Evolutionary conservation across 805 yeast genomes (phyloP).

Genomic region (Wickerhamomyces hampshirensis): DNA sequence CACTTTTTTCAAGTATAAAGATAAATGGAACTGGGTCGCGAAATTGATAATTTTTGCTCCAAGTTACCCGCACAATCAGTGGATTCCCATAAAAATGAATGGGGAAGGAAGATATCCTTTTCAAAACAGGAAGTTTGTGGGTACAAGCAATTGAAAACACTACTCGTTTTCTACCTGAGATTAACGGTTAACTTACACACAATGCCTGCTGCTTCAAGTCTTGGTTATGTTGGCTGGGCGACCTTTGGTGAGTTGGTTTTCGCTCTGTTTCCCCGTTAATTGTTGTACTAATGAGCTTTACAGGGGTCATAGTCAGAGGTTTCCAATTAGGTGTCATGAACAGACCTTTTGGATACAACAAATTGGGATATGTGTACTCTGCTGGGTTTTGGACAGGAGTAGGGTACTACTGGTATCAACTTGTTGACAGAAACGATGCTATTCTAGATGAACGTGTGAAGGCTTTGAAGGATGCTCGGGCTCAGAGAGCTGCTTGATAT

Average conservation of each 20-base stretch:
- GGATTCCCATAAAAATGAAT: too few relatives aligned
- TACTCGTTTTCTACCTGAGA: too few relatives aligned
- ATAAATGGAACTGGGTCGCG: too few relatives aligned
- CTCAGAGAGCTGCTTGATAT: slow-evolving; percentile 13
- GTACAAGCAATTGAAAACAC: too few relatives aligned
- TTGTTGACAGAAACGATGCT: slow-evolving; percentile 35
- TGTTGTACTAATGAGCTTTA: slow-evolving; percentile 1
- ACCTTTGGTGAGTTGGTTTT: slow-evolving; percentile 28
- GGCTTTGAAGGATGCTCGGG: slow-evolving; percentile 34
- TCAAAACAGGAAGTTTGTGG: too few relatives aligned
- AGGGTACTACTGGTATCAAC: slow-evolving; percentile 34
- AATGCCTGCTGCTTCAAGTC: slow-evolving; percentile 22
- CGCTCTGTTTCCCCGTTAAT: not conserved
- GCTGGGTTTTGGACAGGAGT: slow-evolving; percentile 41
- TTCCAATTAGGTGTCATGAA: slow-evolving; percentile 40
- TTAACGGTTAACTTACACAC: too few relatives aligned
- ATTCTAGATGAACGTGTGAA: slow-evolving; percentile 33
- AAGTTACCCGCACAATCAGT: too few relatives aligned
- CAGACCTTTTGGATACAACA: slow-evolving; percentile 33
- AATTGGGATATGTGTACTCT: slow-evolving; percentile 37
- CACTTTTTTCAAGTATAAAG: too few relatives aligned
- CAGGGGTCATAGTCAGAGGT: slow-evolving; percentile 39
- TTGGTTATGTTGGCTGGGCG: slow-evolving; percentile 33
- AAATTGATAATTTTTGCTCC: too few relatives aligned
- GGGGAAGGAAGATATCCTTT: too few relatives aligned